Base-by-base conservation (phyloP, 2,329 filamentous ascomycete genomes). In the Fusarium sp. region DNA sequence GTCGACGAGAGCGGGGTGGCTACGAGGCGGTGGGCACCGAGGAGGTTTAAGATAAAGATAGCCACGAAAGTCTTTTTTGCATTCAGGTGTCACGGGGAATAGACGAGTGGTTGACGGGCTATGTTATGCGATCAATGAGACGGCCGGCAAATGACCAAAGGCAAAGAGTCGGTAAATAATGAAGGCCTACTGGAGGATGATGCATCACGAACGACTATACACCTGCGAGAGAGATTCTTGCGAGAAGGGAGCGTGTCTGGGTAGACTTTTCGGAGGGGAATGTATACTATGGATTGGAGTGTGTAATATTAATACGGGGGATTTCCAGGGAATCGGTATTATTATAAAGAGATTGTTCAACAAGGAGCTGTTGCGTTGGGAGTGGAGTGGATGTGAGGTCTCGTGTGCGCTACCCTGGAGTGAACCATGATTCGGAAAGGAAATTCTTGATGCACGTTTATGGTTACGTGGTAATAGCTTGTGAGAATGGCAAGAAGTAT, bases 1-100 rank as follows among this genome's bases (percentile, higher is more conserved):
- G 84, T 22, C 85, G 87, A 82, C 85, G 85, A 80, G 83, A 85
- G 77, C 84, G 82, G 60, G 87, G 87, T 42, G 86, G 91, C 73
- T 93, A 94, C 82, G 89, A 95, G 85, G 85, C 86, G 22, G 91
- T 94, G 31, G 86, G 85, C 16, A 87, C 80, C 0, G 89, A 91
- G 57, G 90, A 91, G 10, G 82, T 83, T 27, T 84, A 77, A 76
- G 35, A 20, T 36, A 31, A 22, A 35, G 11, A 16, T 40, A 47
- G 35, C 29, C 18, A 29, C 13, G 36, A n/a, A 13, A 27, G 54
- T 42, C 29, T 57, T 63, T 36, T 38, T 58, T 36, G 56, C 22
- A 40, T 27, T 58, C 56, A 27, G 22, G 56, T 20, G 36, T 59
- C 71, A 63, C 59, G 40, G 47, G 47, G 50, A 60, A 57, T 45